Evolutionary conservation across 345 rosid species (phyloP).

Genomic region (Cardamine chenopodiifolia): DNA sequence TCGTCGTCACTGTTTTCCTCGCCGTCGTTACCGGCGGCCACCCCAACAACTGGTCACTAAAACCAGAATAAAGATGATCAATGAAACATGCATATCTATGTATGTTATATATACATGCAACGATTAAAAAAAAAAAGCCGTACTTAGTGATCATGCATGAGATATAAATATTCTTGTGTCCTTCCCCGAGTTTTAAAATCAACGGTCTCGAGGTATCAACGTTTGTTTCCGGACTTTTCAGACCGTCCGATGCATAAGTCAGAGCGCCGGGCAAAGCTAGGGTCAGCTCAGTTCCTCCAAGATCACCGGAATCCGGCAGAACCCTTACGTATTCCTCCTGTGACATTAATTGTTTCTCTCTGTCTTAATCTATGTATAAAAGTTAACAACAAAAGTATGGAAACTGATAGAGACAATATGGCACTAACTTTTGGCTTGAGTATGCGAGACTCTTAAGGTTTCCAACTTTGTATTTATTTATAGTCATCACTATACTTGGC

Average conservation of each 20-base stretch:
- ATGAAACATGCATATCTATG: conserved; percentile 8
- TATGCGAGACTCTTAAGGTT: not conserved
- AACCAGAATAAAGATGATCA: not conserved
- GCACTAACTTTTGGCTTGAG: conserved; percentile 29
- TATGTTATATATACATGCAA: not conserved
- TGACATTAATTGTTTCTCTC: conserved; percentile 23
- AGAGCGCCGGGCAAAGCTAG: conserved; percentile 62
- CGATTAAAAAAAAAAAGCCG: not conserved
- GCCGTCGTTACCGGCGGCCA: conserved; percentile 75
- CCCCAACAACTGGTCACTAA: conserved; percentile 62
- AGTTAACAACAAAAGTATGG: not conserved
- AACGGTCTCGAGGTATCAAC: conserved; percentile 50
- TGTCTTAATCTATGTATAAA: not conserved
- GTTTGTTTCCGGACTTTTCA: conserved; percentile 49
- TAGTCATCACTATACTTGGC: not conserved
- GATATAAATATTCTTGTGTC: not conserved
- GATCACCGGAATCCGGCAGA: conserved; percentile 41
- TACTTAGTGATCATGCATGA: conserved; percentile 26
- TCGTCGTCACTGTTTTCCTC: conserved; percentile 38
- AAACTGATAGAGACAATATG: conserved; percentile 37
- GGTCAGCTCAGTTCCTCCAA: conserved; percentile 62
- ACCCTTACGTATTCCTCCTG: conserved; percentile 24
- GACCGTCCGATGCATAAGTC: conserved; percentile 24
- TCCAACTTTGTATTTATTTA: conserved; percentile 27
- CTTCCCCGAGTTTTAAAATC: conserved; percentile 48